Evolutionary conservation across 306 rosid species (phyloP), one percentile per base, ranked within the genome.

Genomic region (Geum urbanum): DNA sequence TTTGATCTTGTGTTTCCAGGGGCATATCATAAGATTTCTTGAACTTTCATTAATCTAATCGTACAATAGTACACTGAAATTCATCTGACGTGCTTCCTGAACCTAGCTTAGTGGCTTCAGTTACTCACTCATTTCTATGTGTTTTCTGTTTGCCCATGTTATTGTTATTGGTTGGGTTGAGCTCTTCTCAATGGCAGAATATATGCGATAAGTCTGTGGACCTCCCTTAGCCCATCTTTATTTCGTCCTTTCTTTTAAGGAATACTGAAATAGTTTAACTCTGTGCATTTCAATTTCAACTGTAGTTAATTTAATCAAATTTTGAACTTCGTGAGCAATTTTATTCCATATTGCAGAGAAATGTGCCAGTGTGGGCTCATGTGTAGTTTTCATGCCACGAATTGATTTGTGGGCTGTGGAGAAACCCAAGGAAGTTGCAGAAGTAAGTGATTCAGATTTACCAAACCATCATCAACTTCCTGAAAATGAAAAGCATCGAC

Each of bases 341-440:
- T 39, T 51, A 19, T 47, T 84, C 76, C 18, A n/a, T 63, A 37
- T 86, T 66, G 88, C 94, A 90, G 97, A 72, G 91, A 88, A 84
- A 85, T 91, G 97, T 83, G 82, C 91, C 66, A 81, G 86, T 52
- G 58, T 76, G 69, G 79, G 85, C 44, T 82, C 89, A 4, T 90
- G 86, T 54, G 39, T 91, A 37, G 76, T 90, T 72, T 94, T 85
- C 84, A 83, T 94, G 99, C 99, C 99, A 50, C 83, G 96, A 87
- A 85, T 92, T 74, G 98, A 92, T 70, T 82, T 92, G 71, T 92
- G 98, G 98, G 96, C 96, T 70, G 76, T 90, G 72, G 89, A 80
- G 74, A 74, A 73, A 63, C 78, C 70, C 75, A 74, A 60, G 69
- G 84, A 76, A 81, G 74, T 73, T 35, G 64, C 76, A 48, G 87